Percentiles rank a stretch among this genome's conserved stretches.
Evolutionary conservation across 139 green algal species (phyloP).

Genomic region (Coelastrella sp.): DNA sequence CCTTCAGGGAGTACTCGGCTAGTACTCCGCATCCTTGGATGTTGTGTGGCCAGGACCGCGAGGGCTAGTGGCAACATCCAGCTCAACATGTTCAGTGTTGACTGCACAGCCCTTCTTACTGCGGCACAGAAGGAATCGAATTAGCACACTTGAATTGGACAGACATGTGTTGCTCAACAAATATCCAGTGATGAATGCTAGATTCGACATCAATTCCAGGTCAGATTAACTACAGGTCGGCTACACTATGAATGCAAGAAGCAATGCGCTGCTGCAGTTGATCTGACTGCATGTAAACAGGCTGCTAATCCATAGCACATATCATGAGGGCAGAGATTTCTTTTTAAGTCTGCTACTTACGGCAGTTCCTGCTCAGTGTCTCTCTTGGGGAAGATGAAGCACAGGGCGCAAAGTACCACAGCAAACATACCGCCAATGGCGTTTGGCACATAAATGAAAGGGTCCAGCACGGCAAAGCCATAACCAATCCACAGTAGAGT

Average conservation of each 20-base stretch:
- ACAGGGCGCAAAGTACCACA: slow-evolving; percentile 45
- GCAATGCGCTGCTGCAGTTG: too few species aligned
- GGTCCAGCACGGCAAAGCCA: slow-evolving; percentile 57
- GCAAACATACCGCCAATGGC: slow-evolving; percentile 51
- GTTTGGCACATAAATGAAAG: slow-evolving; percentile 74
- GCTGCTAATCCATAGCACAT: too few species aligned
- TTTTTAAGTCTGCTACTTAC: slow-evolving; percentile 1
- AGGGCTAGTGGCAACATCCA: slow-evolving; percentile 9
- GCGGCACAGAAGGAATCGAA: not conserved
- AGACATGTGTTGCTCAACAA: too few species aligned
- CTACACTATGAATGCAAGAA: too few species aligned
- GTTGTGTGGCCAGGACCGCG: not conserved
- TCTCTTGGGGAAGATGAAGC: slow-evolving; percentile 42
- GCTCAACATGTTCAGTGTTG: slow-evolving; percentile 10
- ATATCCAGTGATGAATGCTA: too few species aligned
- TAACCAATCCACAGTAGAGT: slow-evolving; percentile 61
- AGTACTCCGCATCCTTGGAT: slow-evolving; percentile 19
- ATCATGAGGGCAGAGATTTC: too few species aligned
- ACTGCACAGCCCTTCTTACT: slow-evolving; percentile 3
- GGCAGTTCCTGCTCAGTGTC: slow-evolving; percentile 21
- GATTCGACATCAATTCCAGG: too few species aligned
- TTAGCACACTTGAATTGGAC: too few species aligned
- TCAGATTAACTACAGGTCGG: too few species aligned
- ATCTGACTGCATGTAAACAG: too few species aligned
- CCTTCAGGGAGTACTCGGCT: too few species aligned